Conservation (phyloP, 768 basidiomycete genomes). For the Phylloporus rhodoxanthus region DNA sequence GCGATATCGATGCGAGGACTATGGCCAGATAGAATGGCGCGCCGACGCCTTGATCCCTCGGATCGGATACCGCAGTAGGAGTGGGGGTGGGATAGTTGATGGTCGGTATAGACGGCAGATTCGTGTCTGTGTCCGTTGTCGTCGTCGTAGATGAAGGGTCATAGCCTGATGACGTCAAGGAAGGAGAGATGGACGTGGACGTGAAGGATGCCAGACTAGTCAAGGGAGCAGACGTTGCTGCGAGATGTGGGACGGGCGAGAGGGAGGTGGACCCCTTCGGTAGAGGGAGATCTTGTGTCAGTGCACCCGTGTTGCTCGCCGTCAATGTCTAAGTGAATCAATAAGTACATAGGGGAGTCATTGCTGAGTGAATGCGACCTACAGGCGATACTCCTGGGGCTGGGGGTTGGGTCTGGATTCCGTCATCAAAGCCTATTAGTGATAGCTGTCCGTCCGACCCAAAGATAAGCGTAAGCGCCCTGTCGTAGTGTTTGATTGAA, state of each 20-base stretch:
- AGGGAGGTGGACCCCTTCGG: background rate
- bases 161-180: conserved; percentile 5
- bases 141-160: conserved; percentile 4
- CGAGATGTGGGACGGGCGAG: conserved; percentile 15
- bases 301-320: background rate
- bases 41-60: conserved; percentile 21
- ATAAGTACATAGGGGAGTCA: background rate
- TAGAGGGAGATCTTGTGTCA: background rate
- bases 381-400: conserved; percentile 2
- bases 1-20: conserved; percentile 42
- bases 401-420: conserved; percentile 1
- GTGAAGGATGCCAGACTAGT: conserved; percentile 1
- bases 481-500: conserved; percentile 11
- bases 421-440: conserved; percentile 16
- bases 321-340: conserved; percentile 6
- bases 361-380: background rate
- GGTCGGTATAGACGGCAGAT: conserved; percentile 21
- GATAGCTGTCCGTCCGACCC: conserved; percentile 27
- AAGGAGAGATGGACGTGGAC: background rate
- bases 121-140: conserved; percentile 16
- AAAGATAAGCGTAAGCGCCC: conserved; percentile 22
- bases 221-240: conserved; percentile 13
- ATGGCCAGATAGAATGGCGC: conserved; percentile 48
- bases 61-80: conserved; percentile 16
- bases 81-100: conserved; percentile 19